These are phyloP conservation scores for Aspergillus uvarum DNA, from an alignment of 2,329 filamentous ascomycete genomes.

Conservation along the genomic window DNA sequence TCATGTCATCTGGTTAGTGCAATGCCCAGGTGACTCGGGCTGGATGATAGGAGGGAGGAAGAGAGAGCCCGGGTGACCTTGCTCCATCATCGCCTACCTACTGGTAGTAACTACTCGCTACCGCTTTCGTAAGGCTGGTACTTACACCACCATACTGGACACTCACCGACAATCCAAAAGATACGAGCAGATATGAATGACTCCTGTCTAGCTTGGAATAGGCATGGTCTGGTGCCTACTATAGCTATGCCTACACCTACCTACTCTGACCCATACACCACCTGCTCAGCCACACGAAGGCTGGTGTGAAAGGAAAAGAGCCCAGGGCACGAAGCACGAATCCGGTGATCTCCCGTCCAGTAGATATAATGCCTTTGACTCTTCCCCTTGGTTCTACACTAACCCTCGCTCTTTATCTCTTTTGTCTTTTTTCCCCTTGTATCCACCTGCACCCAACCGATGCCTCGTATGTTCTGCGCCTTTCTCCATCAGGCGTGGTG, in stretches of 20 bases:
- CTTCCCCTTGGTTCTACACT: background rate
- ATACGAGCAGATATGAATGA: too few species aligned
- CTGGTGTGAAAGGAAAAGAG: background rate
- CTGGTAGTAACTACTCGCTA: too few species aligned
- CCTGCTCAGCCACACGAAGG: background rate
- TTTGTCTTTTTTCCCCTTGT: background rate
- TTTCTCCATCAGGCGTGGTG: conserved; percentile 1
- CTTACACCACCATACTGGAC: too few species aligned
- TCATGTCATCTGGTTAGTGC: background rate
- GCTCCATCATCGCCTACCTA: too few species aligned
- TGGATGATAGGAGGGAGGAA: background rate
- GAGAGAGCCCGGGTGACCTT: too few species aligned
- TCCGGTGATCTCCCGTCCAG: background rate
- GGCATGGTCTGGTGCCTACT: too few species aligned
- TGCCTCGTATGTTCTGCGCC: background rate
- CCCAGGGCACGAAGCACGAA: background rate
- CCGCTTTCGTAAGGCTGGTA: too few species aligned
- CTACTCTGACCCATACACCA: too few species aligned
- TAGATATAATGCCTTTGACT: background rate
- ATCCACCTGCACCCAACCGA: background rate
- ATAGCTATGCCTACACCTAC: too few species aligned
- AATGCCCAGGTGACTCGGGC: background rate
- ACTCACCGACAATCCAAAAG: too few species aligned
- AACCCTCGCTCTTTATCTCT: too few species aligned
- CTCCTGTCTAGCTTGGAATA: too few species aligned